These are phyloP conservation scores for Diaporthe citrichinensis DNA, from an alignment of 2,329 filamentous ascomycete genomes.

Conservation along the genomic window DNA sequence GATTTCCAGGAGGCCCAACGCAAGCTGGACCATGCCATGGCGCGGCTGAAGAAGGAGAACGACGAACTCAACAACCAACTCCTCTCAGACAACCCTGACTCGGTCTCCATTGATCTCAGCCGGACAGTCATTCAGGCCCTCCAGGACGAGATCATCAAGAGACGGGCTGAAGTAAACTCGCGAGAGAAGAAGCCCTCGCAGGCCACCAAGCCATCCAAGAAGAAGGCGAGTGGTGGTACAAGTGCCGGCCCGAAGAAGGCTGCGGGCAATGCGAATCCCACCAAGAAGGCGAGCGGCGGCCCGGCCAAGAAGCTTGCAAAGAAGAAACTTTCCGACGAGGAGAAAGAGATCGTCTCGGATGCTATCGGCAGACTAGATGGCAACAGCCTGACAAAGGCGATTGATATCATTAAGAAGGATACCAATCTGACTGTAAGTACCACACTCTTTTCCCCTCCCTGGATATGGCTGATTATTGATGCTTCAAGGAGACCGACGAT, in stretches of 20 bases:
- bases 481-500: conserved; percentile 67
- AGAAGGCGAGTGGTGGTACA: conserved; percentile 51
- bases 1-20: conserved; percentile 59
- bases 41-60: conserved; percentile 69
- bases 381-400: conserved; percentile 82
- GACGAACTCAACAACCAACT: conserved; percentile 70
- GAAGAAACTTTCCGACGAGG: conserved; percentile 77
- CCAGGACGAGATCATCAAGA: conserved; percentile 80
- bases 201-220: conserved; percentile 69
- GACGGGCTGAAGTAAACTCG: conserved; percentile 75
- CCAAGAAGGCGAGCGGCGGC: conserved; percentile 53
- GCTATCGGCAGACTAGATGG: conserved; percentile 87
- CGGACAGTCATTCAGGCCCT: conserved; percentile 75
- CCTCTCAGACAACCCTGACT: conserved; percentile 63
- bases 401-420: conserved; percentile 91
- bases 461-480: conserved; percentile 47
- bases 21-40: conserved; percentile 64
- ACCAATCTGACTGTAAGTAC: conserved; percentile 78
- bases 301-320: conserved; percentile 61
- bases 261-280: conserved; percentile 49
- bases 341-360: conserved; percentile 93
- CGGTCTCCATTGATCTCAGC: conserved; percentile 68
- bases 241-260: conserved; percentile 58
- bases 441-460: not conserved
- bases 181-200: conserved; percentile 69